These are phyloP conservation scores for Saccharomycopsis javanensis DNA, from an alignment of 805 yeast genomes.

Conservation along the genomic window DNA sequence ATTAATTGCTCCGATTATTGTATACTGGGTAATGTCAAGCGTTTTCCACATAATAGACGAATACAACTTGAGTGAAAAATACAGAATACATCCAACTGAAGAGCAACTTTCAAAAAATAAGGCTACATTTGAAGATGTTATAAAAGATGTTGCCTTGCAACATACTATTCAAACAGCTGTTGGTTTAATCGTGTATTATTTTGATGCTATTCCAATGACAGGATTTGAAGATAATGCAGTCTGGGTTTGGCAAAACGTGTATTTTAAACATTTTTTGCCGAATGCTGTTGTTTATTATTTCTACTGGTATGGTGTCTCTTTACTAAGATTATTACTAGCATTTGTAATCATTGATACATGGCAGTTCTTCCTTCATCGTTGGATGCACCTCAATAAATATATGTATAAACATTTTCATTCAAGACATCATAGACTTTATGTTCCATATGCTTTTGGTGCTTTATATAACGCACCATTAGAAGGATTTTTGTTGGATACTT, in stretches of 20 bases:
- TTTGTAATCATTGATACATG: constrained; percentile 80
- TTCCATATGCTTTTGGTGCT: constrained; percentile 96
- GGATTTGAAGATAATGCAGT: constrained; percentile 42
- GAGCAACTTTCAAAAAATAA: constrained; percentile 71
- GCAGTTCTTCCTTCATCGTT: constrained; percentile 87
- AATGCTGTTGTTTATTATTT: constrained; percentile 37
- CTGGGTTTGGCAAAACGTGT: constrained; percentile 33
- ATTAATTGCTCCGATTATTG: constrained; percentile 62
- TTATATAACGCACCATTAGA: constrained; percentile 89
- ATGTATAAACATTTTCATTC: constrained; percentile 82
- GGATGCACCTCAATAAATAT: constrained; percentile 74
- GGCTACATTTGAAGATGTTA: constrained; percentile 58
- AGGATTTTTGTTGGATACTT: constrained; percentile 84
- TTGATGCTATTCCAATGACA: constrained; percentile 47
- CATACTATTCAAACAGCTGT: constrained; percentile 73
- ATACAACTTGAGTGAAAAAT: constrained; percentile 64
- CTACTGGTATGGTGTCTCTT: constrained; percentile 58
- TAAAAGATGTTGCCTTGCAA: constrained; percentile 75
- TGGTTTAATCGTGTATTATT: constrained; percentile 42
- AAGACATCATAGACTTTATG: constrained; percentile 87
- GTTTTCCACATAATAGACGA: constrained; percentile 70
- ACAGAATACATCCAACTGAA: constrained; percentile 86
- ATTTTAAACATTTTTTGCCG: constrained; percentile 36
- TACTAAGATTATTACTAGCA: constrained; percentile 48
- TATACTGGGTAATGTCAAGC: constrained; percentile 73